Evolutionary conservation across 2,329 filamentous ascomycete genomes (phyloP), one percentile per base, ranked within the genome.

Genomic region (Amesomyces nigricolor): DNA sequence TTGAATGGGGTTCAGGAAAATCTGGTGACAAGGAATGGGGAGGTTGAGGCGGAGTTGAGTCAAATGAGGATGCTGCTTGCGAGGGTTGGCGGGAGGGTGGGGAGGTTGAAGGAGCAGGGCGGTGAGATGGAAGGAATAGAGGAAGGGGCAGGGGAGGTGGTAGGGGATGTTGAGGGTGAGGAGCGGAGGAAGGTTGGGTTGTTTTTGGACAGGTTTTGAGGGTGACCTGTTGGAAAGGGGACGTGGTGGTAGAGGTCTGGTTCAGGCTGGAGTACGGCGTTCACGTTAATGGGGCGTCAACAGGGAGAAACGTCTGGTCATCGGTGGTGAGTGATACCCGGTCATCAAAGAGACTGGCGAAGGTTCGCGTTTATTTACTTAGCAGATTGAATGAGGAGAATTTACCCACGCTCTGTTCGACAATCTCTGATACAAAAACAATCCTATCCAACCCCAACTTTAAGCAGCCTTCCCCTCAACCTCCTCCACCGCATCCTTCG

Each of bases 21-120:
- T 65, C 68, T 90, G 3, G 76, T 87, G 1, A 85, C 82, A 49
- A 78, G 80, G 32, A 80, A 86, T 65, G 82, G 84, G 1, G 78
- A 83, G 47, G 68, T 90, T 9, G 85, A 86, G 65, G 73, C 73
- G 51, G 86, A 89, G 69, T 71, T 90, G 53, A 80, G 84, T 67
- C 79, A 78, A 59, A 88, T 86, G 78, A 78, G 83, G 35, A 74
- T 84, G 61, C 69, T 90, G 58, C 73, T 86, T 53, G 77, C 78
- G 1, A 75, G 83, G 26, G 82, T 87, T 0, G 76, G 77, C 4
- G 80, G 77, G 2, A 75, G 80, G 17, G 72, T 86, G 1, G 72
- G 69, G 55, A 45, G 35, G 47, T 32, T 56, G 40, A 46, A 26
- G 47, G 53, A 52, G 43, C 16, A 55, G 49, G n/a, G 43, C 3